Evolutionary conservation across 768 basidiomycete species (phyloP), one percentile per base, ranked within the genome.

Genomic region (Cystobasidium onofrii): DNA sequence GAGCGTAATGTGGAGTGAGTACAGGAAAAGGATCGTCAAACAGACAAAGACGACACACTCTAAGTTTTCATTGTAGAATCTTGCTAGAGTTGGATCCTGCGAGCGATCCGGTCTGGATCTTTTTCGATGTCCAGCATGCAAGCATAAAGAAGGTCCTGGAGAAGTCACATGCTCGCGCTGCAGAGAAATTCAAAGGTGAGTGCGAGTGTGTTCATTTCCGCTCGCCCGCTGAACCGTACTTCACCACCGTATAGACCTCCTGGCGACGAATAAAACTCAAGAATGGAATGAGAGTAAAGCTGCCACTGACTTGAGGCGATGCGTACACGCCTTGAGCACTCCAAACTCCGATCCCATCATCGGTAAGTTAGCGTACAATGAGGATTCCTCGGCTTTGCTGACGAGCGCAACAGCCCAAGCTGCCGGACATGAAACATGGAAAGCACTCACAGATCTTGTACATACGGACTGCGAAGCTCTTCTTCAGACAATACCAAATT

Each of bases 1-100:
- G 94, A 97, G 82, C 92, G 91, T 83, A 96, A 91, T 0, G 89
- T 99, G 69, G 94, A 98, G 96, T 92, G 78, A 77, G 88, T 82
- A 18, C n/a, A 0, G 1, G 61, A 27, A 6, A n/a, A n/a, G n/a
- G 44, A 39, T 39, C 31, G 63, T 73, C 52, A 64, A 33, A 31
- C 6, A 50, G 44, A 17, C 62, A 39, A 25, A 13, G 64, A 46
- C n/a, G 13, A 61, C 43, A 36, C 39, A 46, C 63, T 64, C n/a
- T 13, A 31, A 50, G 52, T n/a, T 17, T 36, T 31, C 33, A 15
- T 31, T 20, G 17, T 76, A 98, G 95, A 78, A 89, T 97, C 62
- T 82, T 98, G 36, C 83, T 93, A 63, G 95, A 99, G 76, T 82
- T 99, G 72, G 90, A 90, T 77, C 84, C 87, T 0, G 84, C 87